Conservation (phyloP, 208 protist species). For the Wallacemonas sp. region DNA sequence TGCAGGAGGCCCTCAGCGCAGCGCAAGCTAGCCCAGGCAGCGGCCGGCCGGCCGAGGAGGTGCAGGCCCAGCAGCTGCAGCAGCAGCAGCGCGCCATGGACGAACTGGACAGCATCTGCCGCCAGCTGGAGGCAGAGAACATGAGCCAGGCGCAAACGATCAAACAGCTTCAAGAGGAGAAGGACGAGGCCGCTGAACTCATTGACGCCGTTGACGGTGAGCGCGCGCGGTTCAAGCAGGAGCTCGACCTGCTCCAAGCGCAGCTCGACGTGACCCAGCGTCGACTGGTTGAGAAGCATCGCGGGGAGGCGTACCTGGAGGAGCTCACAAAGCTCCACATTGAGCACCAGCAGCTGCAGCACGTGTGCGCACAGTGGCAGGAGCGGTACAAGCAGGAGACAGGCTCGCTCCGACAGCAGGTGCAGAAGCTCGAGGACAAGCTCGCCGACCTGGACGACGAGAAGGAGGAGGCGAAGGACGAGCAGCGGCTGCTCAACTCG, state of each 20-base stretch:
- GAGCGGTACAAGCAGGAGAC: conserved; percentile 37
- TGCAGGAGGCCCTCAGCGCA: conserved; percentile 36
- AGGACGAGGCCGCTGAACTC: conserved; percentile 39
- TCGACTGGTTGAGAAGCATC: conserved; percentile 48
- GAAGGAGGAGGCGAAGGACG: conserved; percentile 51
- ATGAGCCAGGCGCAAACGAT: conserved; percentile 28
- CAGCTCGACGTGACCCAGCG: conserved; percentile 60
- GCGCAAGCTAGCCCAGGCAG: not conserved
- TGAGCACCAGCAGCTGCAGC: conserved; percentile 65
- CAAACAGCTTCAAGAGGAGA: conserved; percentile 40
- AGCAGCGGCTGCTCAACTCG: conserved; percentile 50
- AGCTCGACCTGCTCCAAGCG: conserved; percentile 39
- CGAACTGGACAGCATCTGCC: conserved; percentile 64
- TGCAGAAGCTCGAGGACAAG: conserved; percentile 31
- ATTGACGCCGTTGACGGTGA: conserved; percentile 41
- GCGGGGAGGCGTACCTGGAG: conserved; percentile 45
- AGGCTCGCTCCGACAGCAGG: conserved; percentile 22
- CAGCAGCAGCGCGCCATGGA: conserved; percentile 46
- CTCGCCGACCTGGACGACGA: conserved; percentile 60
- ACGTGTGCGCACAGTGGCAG: conserved; percentile 46
- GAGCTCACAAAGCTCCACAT: conserved; percentile 69
- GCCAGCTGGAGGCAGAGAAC: conserved; percentile 68
- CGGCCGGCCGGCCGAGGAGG: conserved; percentile 3
- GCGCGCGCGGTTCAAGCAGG: conserved; percentile 23
- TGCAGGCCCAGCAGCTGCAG: too few species aligned